These are phyloP conservation scores for Macaranga tanarius DNA, from an alignment of 441 rosid species.

Conservation along the genomic window DNA sequence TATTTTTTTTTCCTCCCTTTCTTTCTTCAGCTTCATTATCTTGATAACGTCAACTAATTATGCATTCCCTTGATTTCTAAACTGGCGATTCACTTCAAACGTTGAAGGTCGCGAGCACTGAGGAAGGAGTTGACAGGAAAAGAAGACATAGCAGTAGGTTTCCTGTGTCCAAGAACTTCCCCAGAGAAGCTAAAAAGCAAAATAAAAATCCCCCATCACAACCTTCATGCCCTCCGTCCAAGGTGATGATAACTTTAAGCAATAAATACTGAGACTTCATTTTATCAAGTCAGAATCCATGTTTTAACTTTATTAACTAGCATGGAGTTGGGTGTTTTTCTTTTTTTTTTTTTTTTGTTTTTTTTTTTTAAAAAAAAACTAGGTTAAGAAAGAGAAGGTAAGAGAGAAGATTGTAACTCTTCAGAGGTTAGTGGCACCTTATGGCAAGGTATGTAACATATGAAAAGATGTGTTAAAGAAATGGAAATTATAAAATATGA, in stretches of 20 bases:
- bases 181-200: slow-evolving; percentile 27
- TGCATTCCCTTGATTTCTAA: background rate
- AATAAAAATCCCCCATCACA: slow-evolving; percentile 22
- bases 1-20: background rate
- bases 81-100: background rate
- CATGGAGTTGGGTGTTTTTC: background rate
- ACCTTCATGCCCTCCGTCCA: slow-evolving; percentile 35
- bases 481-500: slow-evolving; percentile 10
- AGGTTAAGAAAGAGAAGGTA: slow-evolving; percentile 54
- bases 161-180: slow-evolving; percentile 27
- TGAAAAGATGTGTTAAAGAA: background rate
- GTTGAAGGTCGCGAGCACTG: slow-evolving; percentile 17
- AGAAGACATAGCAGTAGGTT: slow-evolving; percentile 22
- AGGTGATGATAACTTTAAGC: slow-evolving; percentile 25
- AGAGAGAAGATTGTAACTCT: slow-evolving; percentile 59
- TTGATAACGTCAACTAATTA: background rate
- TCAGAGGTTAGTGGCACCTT: slow-evolving; percentile 61
- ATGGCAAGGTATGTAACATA: slow-evolving; percentile 44
- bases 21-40: background rate
- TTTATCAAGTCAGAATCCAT: no score
- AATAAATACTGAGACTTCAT: background rate
- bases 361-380: background rate
- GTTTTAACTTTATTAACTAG: background rate
- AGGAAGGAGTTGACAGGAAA: slow-evolving; percentile 21
- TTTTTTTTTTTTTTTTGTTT: no score